Conservation (phyloP, 495 filamentous ascomycete genomes). For the Annulohypoxylon moriforme region DNA sequence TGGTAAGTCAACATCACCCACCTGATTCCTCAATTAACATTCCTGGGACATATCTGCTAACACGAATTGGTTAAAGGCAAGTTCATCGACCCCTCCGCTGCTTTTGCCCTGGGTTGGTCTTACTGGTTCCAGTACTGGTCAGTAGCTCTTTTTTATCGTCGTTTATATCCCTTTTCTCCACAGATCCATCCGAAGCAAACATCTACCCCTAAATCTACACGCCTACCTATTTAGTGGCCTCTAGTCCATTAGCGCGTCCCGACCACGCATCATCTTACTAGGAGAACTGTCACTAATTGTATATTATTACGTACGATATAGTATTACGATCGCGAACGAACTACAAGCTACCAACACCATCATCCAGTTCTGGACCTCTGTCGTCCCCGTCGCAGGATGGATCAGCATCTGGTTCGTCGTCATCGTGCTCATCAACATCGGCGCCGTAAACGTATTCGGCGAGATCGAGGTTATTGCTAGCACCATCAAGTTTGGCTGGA, state of each 20-base stretch:
- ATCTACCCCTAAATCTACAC: too few species aligned
- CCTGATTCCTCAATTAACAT: neutral
- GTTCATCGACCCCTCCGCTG: constrained; percentile 71
- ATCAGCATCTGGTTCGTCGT: constrained; percentile 71
- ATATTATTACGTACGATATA: neutral
- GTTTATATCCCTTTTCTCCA: neutral
- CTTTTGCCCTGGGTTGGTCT: constrained; percentile 74
- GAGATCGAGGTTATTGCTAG: constrained; percentile 75
- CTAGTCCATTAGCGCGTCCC: too few species aligned
- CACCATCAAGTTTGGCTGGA: constrained; percentile 71
- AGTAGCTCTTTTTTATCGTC: neutral
- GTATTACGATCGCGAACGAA: constrained; percentile 72
- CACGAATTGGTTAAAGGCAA: constrained; percentile 46
- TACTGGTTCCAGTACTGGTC: constrained; percentile 48
- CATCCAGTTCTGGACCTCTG: constrained; percentile 71
- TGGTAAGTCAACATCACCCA: constrained; percentile 42
- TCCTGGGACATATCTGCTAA: neutral
- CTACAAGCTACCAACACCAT: constrained; percentile 72
- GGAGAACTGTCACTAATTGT: neutral
- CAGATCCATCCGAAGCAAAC: too few species aligned
- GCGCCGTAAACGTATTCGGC: constrained; percentile 70
- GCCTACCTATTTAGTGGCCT: too few species aligned
- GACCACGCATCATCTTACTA: neutral
- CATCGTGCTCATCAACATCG: constrained; percentile 70
- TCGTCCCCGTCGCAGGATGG: constrained; percentile 59